Evolutionary conservation across 1,284 basidiomycete genomes (phyloP).

Genomic region (Sporisorium graminicola): DNA sequence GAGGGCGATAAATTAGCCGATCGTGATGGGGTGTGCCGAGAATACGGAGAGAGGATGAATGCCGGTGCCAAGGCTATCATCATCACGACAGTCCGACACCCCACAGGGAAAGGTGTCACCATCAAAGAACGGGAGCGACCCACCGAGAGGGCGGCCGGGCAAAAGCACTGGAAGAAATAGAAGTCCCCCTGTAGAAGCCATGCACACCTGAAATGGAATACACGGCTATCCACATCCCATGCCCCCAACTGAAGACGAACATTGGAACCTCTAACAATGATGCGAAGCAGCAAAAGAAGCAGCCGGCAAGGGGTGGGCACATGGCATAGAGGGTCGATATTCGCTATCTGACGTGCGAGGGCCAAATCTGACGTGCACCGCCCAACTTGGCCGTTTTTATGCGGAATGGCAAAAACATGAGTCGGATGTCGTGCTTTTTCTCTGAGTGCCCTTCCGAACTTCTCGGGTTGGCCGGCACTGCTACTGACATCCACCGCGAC

Average conservation of each 20-base stretch:
- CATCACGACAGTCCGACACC: background rate
- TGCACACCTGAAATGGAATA: background rate
- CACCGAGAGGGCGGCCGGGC: background rate
- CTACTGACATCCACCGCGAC: no score
- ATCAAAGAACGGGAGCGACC: background rate
- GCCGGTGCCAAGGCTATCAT: background rate
- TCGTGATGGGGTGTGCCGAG: background rate
- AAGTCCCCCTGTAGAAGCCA: background rate
- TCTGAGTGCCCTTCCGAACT: no score
- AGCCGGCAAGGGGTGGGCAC: background rate
- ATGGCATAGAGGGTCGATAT: background rate
- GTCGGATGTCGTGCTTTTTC: slow-evolving; percentile 31
- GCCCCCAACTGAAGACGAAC: background rate
- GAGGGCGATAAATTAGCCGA: background rate
- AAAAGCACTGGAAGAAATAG: background rate
- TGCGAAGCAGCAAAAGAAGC: background rate
- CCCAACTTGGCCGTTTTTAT: background rate
- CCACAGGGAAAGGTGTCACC: background rate
- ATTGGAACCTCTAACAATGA: background rate
- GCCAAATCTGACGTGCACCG: slow-evolving; percentile 27
- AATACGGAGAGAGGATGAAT: background rate
- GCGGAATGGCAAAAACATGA: slow-evolving; percentile 5
- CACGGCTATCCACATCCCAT: background rate
- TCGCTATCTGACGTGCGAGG: slow-evolving; percentile 33
- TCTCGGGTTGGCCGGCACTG: no score